Percentiles rank a stretch among this genome's conserved stretches.
phyloP scores from a whole-genome alignment of 352 stramenopile genomes.

The Phytophthora europaea region DNA sequence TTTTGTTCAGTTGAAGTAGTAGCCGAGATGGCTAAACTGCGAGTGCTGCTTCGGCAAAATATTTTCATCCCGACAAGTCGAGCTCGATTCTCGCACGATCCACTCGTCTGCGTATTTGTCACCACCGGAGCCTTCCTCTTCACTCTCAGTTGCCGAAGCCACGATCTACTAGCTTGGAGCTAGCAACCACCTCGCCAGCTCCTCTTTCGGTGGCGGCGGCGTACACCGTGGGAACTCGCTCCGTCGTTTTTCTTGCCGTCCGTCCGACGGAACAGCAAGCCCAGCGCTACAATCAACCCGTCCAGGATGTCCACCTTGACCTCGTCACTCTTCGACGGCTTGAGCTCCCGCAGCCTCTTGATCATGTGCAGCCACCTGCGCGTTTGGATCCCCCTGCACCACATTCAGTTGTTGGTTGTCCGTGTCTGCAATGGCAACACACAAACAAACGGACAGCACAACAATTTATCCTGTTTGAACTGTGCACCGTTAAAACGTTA shows the following conservation, averaged over 20 bases:
- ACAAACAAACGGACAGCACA: no score
- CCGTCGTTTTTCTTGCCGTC: constrained; percentile 81
- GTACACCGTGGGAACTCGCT: no score
- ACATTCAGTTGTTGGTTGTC: constrained; percentile 86
- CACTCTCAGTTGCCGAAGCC: constrained; percentile 1
- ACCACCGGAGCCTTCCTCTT: not conserved
- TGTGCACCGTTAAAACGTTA: no score
- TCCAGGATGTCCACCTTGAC: constrained; percentile 86
- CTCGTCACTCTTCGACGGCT: constrained; percentile 30
- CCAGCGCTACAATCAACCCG: constrained; percentile 84
- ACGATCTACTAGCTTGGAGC: no score
- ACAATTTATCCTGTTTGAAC: no score
- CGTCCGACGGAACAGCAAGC: constrained; percentile 79
- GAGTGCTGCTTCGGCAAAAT: constrained; percentile 6
- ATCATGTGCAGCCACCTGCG: constrained; percentile 71
- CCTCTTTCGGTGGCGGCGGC: constrained; percentile 48
- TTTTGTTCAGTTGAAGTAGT: constrained; percentile 8
- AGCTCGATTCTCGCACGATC: constrained; percentile 24
- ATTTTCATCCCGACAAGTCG: not conserved
- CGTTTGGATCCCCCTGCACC: constrained; percentile 66
- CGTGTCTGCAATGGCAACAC: constrained; percentile 54
- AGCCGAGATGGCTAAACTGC: constrained; percentile 5
- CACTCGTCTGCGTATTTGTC: constrained; percentile 17
- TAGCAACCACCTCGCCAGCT: constrained; percentile 69
- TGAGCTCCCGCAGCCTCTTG: constrained; percentile 55